phyloP scores from a whole-genome alignment of 2,329 filamentous ascomycete species.

The Didymella sp. region DNA sequence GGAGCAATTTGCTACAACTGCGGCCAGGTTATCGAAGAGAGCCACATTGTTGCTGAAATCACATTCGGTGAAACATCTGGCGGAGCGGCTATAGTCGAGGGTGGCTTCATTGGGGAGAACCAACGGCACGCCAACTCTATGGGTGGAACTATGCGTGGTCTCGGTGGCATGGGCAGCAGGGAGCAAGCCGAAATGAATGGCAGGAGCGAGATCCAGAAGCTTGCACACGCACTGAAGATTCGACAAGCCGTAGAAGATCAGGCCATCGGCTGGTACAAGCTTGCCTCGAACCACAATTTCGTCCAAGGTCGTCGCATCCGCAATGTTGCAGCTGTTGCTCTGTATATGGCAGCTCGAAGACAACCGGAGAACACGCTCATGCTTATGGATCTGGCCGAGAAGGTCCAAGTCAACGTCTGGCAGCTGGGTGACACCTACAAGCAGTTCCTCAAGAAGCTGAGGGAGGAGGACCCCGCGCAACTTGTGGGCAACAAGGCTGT shows the following conservation, averaged over 20 bases:
- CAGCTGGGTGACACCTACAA: slow-evolving; percentile 91
- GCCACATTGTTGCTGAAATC: slow-evolving; percentile 90
- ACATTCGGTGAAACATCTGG: slow-evolving; percentile 86
- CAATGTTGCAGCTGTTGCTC: slow-evolving; percentile 85
- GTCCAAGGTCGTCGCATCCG: slow-evolving; percentile 75
- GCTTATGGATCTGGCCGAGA: slow-evolving; percentile 94
- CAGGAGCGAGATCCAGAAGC: slow-evolving; percentile 51
- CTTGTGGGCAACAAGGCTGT: slow-evolving; percentile 60
- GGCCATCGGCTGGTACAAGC: slow-evolving; percentile 53
- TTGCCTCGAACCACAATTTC: slow-evolving; percentile 67
- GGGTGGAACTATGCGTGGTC: slow-evolving; percentile 56
- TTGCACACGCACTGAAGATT: slow-evolving; percentile 51
- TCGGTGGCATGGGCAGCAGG: slow-evolving; percentile 61
- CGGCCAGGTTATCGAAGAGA: slow-evolving; percentile 82
- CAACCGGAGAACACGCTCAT: slow-evolving; percentile 82
- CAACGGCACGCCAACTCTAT: slow-evolving; percentile 77
- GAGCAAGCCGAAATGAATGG: slow-evolving; percentile 68
- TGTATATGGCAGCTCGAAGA: slow-evolving; percentile 87
- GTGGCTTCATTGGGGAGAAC: slow-evolving; percentile 84
- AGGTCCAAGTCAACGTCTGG: slow-evolving; percentile 86
- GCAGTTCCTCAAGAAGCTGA: slow-evolving; percentile 71
- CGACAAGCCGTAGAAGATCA: slow-evolving; percentile 46
- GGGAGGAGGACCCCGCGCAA: slow-evolving; percentile 64
- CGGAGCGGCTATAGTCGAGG: slow-evolving; percentile 88
- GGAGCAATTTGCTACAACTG: slow-evolving; percentile 71